Base-by-base conservation (phyloP, 352 stramenopile species). In the Halophytophthora polymorphica region DNA sequence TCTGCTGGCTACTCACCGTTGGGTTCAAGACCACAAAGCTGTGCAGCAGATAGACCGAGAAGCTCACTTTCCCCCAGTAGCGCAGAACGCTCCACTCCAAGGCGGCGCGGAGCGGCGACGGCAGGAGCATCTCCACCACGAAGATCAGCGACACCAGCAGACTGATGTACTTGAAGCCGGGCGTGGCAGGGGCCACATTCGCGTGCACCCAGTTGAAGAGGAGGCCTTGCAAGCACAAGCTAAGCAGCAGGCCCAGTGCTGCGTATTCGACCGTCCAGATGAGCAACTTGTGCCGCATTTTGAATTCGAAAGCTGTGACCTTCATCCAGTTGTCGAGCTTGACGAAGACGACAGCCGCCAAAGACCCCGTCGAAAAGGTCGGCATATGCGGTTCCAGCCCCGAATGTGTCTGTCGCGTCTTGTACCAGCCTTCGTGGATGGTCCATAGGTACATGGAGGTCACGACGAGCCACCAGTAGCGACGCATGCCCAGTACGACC, bases 21-120 rank as follows among this genome's bases (percentile, higher is more conserved):
- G 44, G 47, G 15, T 45, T 55, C 28, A 34, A 47, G 22, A 64
- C 41, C 44, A 82, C 67, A 19, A 77, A 81, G 17, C 46, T 66
- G 25, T 74, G 65, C 11, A 71, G 42, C 47, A 74, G 15, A 17
- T 74, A 74, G 22, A 69, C 58, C 6, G 64, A 73, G 45, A 59
- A 73, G 38, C 64, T 73, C 36, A 73, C 56, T 48, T 74, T 70
- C 41, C 65, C 65, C 6, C 46, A 51, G 53, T 63, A 74, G 13
- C 39, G 37, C 17, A 74, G 29, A 5, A 62, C 17, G 11, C 45
- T 36, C 56, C 53, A 74, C 54, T 74, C 65, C 31, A 74, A 58
- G 37, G 66, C 13, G 0, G 29, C 19, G 8, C 56, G 58, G 1
- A 74, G n/a, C 2, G 44, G 41, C 2, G 56, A 66, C 18, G 56